Percentiles rank a stretch among this genome's conserved stretches.
phyloP scores from a whole-genome alignment of 2,329 filamentous ascomycete genomes.

The Scedosporium minutisporum region DNA sequence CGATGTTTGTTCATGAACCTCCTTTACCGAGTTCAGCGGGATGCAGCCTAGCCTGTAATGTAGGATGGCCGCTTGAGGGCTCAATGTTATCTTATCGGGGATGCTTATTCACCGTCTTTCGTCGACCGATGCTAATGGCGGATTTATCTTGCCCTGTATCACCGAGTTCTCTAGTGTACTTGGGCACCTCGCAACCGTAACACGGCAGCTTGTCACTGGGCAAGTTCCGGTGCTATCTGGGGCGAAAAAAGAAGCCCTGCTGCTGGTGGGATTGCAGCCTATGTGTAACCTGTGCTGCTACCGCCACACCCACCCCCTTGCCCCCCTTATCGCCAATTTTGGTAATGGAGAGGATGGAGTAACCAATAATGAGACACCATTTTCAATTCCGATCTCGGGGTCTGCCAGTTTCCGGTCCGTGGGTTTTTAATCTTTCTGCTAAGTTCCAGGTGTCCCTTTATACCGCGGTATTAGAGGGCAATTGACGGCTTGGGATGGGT shows the following conservation, averaged over 20 bases:
- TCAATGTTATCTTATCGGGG: no score
- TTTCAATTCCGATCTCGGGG: conserved; percentile 7
- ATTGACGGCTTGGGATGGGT: not conserved
- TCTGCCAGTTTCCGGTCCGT: not conserved
- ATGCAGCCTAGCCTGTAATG: not conserved
- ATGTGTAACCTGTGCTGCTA: not conserved
- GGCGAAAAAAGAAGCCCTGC: not conserved
- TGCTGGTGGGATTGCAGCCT: not conserved
- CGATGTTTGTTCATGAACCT: no score
- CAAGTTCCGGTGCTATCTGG: no score
- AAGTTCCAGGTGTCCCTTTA: not conserved
- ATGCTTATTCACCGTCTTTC: no score
- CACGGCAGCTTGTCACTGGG: no score
- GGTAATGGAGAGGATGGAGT: not conserved
- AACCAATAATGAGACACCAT: not conserved
- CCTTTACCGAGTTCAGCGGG: not conserved
- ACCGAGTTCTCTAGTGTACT: no score
- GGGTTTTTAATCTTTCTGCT: not conserved
- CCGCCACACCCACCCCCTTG: not conserved
- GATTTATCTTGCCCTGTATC: not conserved
- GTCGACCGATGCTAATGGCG: not conserved
- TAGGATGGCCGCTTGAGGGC: not conserved
- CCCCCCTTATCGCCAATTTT: conserved; percentile 3
- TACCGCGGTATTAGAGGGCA: not conserved
- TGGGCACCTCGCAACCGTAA: no score